These are phyloP conservation scores for Trametes elegans DNA, from an alignment of 768 basidiomycete genomes.

Conservation along the genomic window DNA sequence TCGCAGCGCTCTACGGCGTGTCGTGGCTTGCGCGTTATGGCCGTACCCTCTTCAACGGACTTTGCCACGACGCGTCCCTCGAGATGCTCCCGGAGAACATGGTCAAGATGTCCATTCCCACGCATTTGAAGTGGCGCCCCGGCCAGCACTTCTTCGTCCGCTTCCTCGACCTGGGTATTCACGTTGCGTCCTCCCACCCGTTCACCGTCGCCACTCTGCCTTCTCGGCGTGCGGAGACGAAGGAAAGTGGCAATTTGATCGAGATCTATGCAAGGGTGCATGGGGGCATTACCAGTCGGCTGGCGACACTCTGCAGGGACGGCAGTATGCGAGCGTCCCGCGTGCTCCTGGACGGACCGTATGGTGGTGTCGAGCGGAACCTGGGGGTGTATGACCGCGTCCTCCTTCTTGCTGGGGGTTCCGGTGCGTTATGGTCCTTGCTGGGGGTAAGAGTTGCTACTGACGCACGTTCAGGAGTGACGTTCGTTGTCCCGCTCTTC, in stretches of 20 bases:
- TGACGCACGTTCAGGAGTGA: slow-evolving; percentile 26
- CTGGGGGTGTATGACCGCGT: slow-evolving; percentile 30
- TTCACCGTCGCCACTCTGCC: slow-evolving; percentile 33
- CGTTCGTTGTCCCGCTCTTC: slow-evolving; percentile 24
- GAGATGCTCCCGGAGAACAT: slow-evolving; percentile 27
- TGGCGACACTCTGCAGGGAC: slow-evolving; percentile 7
- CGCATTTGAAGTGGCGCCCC: slow-evolving; percentile 30
- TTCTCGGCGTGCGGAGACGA: background rate
- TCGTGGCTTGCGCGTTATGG: slow-evolving; percentile 29
- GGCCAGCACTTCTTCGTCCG: slow-evolving; percentile 35
- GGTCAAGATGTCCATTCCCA: slow-evolving; percentile 26
- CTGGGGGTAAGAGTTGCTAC: background rate
- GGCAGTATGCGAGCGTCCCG: slow-evolving; percentile 20
- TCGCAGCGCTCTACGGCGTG: slow-evolving; percentile 29
- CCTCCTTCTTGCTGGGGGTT: slow-evolving; percentile 33
- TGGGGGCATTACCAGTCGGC: slow-evolving; percentile 29
- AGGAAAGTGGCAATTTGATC: slow-evolving; percentile 2
- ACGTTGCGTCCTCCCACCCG: slow-evolving; percentile 34
- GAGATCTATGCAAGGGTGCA: slow-evolving; percentile 30
- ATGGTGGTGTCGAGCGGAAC: slow-evolving; percentile 29
- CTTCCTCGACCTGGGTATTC: slow-evolving; percentile 24
- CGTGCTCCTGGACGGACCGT: slow-evolving; percentile 31
- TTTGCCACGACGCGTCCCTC: slow-evolving; percentile 26
- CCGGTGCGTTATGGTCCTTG: slow-evolving; percentile 28
- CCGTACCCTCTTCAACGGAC: slow-evolving; percentile 28